A percentile compares a stretch with the other conserved stretches of the same genome.
Conservation (phyloP, 2,329 filamentous ascomycete species). For the Botrytis cinerea region DNA sequence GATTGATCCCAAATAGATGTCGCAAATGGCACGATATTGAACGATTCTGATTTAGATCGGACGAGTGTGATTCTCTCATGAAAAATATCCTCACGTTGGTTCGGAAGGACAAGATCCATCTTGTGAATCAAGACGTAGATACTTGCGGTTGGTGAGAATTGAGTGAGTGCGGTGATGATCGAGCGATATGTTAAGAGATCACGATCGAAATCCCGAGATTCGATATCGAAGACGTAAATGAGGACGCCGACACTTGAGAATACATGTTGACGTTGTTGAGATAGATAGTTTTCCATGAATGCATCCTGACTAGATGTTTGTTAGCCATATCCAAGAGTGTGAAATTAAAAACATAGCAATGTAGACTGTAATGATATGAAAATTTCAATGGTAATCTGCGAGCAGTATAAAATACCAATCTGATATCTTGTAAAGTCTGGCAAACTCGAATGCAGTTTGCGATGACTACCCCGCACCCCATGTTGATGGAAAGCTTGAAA, state of each 20-base stretch:
- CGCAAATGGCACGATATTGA: constrained; percentile 84
- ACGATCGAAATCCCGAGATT: constrained; percentile 89
- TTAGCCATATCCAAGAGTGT: constrained; percentile 29
- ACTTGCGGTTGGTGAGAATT: constrained; percentile 78
- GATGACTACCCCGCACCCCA: background rate
- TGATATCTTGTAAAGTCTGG: background rate
- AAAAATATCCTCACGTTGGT: constrained; percentile 78
- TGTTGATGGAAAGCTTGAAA: constrained; percentile 9
- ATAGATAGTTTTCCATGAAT: constrained; percentile 98
- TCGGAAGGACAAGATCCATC: constrained; percentile 89
- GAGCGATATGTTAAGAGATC: constrained; percentile 91
- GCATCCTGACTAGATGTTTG: constrained; percentile 73
- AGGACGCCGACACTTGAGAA: constrained; percentile 95
- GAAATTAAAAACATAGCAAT: background rate
- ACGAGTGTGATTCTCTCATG: constrained; percentile 80
- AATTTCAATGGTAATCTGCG: background rate
- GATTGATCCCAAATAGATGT: constrained; percentile 99
- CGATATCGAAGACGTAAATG: constrained; percentile 99
- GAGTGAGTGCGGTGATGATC: constrained; percentile 83
- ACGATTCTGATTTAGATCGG: constrained; percentile 69
- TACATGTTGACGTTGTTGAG: constrained; percentile 91
- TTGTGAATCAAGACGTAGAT: constrained; percentile 98
- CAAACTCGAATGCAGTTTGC: background rate
- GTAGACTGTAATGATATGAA: background rate
- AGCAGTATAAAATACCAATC: background rate